Evolutionary conservation across 163 green algal genomes (phyloP), one percentile per base, ranked within the genome.

Genomic region (Smithsoniella earleae): DNA sequence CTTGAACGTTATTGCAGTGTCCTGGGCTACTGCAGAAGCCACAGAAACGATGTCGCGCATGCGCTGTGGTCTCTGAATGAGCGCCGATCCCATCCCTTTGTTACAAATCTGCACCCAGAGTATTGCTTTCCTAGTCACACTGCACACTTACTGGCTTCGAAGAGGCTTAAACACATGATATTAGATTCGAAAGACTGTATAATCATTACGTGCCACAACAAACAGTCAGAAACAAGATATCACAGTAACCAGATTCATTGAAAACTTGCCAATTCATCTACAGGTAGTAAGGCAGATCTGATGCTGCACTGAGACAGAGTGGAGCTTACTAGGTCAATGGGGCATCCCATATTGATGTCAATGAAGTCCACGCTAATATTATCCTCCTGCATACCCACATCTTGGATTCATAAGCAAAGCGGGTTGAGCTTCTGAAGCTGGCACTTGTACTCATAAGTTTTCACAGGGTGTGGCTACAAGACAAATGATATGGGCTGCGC

Each of bases 271-370:
- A n/a, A n/a, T n/a, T n/a, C n/a, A n/a, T n/a, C n/a, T n/a, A n/a
- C n/a, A n/a, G n/a, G n/a, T n/a, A n/a, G n/a, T n/a, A n/a, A n/a
- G n/a, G n/a, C n/a, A n/a, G n/a, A n/a, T n/a, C n/a, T n/a, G n/a
- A n/a, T n/a, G n/a, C n/a, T n/a, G n/a, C n/a, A n/a, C n/a, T n/a
- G n/a, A n/a, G n/a, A n/a, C n/a, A n/a, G n/a, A n/a, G n/a, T n/a
- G n/a, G n/a, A n/a, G n/a, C 83, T 86, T 40, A 95, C 81, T 10
- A 93, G 73, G 76, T 97, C 90, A 31, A 97, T 97, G 58, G 88
- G 89, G 78, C 89, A 94, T 3, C 86, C 80, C 75, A 83, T 73
- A 83, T 97, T 96, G 66, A 98, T 82, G 81, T 97, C 92, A 6
- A 96, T 75, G 73, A 95, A 97, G 77, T 97, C 89, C 2, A 89